Conservation (phyloP, 2,329 filamentous ascomycete genomes). For the Curvularia hawaiiensis region DNA sequence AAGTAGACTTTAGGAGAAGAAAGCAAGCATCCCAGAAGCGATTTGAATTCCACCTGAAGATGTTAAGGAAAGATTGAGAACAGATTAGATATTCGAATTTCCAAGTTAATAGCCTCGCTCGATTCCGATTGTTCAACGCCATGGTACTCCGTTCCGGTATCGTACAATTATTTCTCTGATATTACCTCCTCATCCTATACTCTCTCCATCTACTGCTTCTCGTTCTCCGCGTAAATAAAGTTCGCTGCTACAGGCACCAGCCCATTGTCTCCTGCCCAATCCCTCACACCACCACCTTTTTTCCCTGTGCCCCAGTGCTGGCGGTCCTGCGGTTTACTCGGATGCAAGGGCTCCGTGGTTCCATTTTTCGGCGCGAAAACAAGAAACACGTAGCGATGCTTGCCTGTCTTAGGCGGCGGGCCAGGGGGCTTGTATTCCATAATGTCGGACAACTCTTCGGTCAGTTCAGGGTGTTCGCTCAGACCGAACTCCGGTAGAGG, state of each 20-base stretch:
- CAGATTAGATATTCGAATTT: no score
- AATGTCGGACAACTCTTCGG: constrained; percentile 44
- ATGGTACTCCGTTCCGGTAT: not conserved
- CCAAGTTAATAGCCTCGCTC: no score
- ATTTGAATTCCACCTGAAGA: no score
- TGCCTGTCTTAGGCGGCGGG: constrained; percentile 61
- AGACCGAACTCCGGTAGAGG: constrained; percentile 33
- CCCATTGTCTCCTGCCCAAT: constrained; percentile 57
- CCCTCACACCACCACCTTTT: constrained; percentile 55
- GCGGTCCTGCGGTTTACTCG: constrained; percentile 56
- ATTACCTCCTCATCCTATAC: not conserved
- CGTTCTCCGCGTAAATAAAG: constrained; percentile 55
- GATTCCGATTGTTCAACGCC: not conserved
- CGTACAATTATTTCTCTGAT: not conserved
- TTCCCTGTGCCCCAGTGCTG: constrained; percentile 62
- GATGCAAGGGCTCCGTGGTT: constrained; percentile 48
- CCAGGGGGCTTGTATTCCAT: constrained; percentile 59
- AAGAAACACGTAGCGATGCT: constrained; percentile 63
- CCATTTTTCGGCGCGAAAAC: constrained; percentile 54
- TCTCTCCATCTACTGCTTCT: constrained; percentile 51
- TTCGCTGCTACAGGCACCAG: constrained; percentile 54
- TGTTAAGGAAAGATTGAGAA: no score
- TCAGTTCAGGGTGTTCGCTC: constrained; percentile 9
- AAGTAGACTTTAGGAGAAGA: no score
- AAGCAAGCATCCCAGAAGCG: no score